A percentile compares a stretch with the other conserved stretches of the same genome.
Conservation (phyloP, 1,284 basidiomycete genomes). For the Paramarasmius palmivorus region DNA sequence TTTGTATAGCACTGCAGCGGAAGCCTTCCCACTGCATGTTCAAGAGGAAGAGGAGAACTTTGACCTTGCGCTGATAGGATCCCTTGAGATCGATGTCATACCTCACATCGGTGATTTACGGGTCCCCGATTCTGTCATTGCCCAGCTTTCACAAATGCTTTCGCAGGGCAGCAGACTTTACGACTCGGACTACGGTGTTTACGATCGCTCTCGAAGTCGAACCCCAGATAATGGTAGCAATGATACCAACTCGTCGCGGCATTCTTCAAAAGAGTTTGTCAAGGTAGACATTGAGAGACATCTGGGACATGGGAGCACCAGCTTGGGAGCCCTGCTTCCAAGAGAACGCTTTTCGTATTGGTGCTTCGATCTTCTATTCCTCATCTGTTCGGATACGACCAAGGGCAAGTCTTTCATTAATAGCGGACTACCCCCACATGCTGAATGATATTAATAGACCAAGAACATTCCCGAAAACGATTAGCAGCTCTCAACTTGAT, state of each 20-base stretch:
- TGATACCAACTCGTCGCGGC: conserved; percentile 1
- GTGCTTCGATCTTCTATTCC: conserved; percentile 89
- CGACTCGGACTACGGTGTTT: conserved; percentile 35
- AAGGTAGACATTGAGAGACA: conserved; percentile 30
- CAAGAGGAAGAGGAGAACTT: conserved; percentile 87
- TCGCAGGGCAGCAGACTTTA: conserved; percentile 78
- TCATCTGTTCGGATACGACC: conserved; percentile 68
- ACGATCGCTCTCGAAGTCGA: conserved; percentile 23
- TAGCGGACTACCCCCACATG: background rate
- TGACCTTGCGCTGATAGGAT: conserved; percentile 78
- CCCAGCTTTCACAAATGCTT: conserved; percentile 71
- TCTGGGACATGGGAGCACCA: conserved; percentile 60
- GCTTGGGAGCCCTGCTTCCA: conserved; percentile 54
- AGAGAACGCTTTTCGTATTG: conserved; percentile 91
- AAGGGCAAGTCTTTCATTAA: conserved; percentile 45
- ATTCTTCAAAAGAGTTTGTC: conserved; percentile 13
- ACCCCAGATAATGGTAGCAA: conserved; percentile 10
- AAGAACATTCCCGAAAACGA: conserved; percentile 57
- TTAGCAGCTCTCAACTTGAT: conserved; percentile 73
- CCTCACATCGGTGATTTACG: conserved; percentile 71
- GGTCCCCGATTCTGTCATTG: conserved; percentile 75
- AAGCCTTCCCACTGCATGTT: conserved; percentile 57
- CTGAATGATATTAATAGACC: conserved; percentile 40
- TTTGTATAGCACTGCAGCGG: conserved; percentile 47
- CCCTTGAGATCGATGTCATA: conserved; percentile 78